Evolutionary conservation across 176 grass and related monocot genomes (phyloP).

Genomic region (Hordeum marinum): DNA sequence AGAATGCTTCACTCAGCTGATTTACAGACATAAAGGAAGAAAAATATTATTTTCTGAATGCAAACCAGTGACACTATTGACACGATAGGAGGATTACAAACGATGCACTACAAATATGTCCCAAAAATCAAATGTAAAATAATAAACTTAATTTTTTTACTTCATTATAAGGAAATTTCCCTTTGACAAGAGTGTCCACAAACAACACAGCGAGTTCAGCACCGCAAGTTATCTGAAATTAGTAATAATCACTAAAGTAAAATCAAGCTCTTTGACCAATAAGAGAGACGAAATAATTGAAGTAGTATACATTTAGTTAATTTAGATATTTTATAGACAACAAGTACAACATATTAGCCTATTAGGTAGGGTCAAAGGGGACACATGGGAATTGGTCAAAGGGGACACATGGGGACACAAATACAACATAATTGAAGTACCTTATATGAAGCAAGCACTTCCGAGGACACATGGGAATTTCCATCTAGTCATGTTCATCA

Average conservation of each 20-base stretch:
- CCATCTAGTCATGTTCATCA: too few relatives aligned
- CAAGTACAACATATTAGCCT: too few relatives aligned
- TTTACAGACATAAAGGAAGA: slow-evolving; percentile 2
- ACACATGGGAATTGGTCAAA: too few relatives aligned
- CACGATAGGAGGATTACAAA: background rate
- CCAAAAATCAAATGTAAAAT: slow-evolving; percentile 6
- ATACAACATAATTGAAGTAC: too few relatives aligned
- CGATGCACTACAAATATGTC: background rate
- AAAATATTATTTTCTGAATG: background rate
- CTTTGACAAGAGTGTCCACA: slow-evolving; percentile 69
- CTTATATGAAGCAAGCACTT: too few relatives aligned
- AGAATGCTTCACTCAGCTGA: slow-evolving; percentile 9
- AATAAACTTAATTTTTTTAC: slow-evolving; percentile 57
- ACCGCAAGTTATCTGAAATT: slow-evolving; percentile 81
- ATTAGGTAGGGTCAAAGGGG: too few relatives aligned
- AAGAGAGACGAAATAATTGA: slow-evolving; percentile 21
- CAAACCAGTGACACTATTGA: background rate
- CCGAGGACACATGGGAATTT: too few relatives aligned
- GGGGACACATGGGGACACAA: too few relatives aligned
- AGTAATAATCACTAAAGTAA: slow-evolving; percentile 20
- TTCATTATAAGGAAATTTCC: slow-evolving; percentile 48
- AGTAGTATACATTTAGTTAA: background rate
- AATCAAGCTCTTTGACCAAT: slow-evolving; percentile 13
- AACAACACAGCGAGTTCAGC: slow-evolving; percentile 72
- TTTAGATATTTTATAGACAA: background rate